Evolutionary conservation across 768 basidiomycete genomes (phyloP).

Genomic region (Trametes cingulata): DNA sequence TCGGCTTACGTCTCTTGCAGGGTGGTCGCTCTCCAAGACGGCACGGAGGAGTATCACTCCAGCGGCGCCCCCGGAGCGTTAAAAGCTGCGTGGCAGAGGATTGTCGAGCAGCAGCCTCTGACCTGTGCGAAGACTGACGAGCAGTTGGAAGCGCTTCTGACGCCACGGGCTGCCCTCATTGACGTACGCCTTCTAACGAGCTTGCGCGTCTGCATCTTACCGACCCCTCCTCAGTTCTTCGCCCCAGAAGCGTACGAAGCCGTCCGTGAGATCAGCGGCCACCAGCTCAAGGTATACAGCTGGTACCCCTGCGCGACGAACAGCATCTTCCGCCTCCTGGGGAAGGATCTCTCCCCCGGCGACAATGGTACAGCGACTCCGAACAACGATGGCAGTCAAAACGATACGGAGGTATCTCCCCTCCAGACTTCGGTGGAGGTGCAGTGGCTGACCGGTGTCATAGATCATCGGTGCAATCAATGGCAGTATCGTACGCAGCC

Average conservation of each 20-base stretch:
- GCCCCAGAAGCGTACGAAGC: neutral
- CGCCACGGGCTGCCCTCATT: conserved; percentile 1
- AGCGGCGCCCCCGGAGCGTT: conserved; percentile 8
- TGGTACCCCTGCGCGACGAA: neutral
- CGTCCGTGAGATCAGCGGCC: neutral
- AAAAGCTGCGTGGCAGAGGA: conserved; percentile 1
- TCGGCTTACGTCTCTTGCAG: too few relatives aligned
- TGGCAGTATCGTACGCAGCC: neutral
- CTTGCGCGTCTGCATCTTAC: too few relatives aligned
- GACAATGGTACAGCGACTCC: neutral
- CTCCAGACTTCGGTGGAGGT: too few relatives aligned
- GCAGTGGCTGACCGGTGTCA: neutral
- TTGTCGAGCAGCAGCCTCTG: conserved; percentile 9
- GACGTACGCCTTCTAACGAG: neutral
- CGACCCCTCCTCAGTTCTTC: neutral
- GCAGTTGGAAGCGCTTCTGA: neutral
- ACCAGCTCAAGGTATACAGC: neutral
- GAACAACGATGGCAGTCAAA: neutral
- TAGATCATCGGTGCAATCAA: neutral
- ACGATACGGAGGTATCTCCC: too few relatives aligned
- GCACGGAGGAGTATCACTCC: neutral
- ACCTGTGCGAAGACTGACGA: conserved; percentile 13
- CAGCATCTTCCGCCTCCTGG: neutral
- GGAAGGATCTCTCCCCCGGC: neutral
- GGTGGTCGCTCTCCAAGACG: neutral